Percentiles rank a stretch among this genome's conserved stretches.
phyloP scores from a whole-genome alignment of 176 grass and related monocot genomes.

The Carex parvula region DNA sequence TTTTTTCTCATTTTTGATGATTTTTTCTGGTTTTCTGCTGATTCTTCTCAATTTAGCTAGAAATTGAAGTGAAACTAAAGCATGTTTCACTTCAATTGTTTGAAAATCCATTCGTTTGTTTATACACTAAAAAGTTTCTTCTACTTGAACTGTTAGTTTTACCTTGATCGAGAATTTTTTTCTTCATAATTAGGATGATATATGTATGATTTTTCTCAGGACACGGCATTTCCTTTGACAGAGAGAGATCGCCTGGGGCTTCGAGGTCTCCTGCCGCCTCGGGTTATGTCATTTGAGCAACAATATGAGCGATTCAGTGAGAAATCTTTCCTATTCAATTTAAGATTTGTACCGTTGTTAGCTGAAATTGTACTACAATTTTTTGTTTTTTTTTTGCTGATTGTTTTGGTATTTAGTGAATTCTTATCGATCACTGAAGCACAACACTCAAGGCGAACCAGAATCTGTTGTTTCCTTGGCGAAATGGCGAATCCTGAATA shows the following conservation, averaged over 20 bases:
- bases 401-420: slow-evolving; percentile 55
- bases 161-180: not conserved
- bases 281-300: slow-evolving; percentile 91
- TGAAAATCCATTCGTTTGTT: slow-evolving; percentile 18
- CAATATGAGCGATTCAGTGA: slow-evolving; percentile 98
- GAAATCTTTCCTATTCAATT: not conserved
- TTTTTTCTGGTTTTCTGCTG: not conserved
- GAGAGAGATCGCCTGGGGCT: slow-evolving; percentile 95
- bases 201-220: slow-evolving; percentile 33
- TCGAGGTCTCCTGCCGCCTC: slow-evolving; percentile 89
- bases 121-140: not conserved
- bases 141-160: not conserved
- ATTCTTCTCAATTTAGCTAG: not conserved
- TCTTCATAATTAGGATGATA: not conserved
- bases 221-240: slow-evolving; percentile 91
- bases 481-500: slow-evolving; percentile 99
- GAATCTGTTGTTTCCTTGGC: slow-evolving; percentile 59
- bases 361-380: not conserved
- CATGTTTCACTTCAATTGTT: slow-evolving; percentile 6
- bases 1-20: not conserved
- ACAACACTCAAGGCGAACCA: slow-evolving; percentile 73
- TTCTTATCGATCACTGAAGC: slow-evolving; percentile 75
- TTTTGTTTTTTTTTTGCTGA: not conserved
- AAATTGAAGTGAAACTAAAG: not conserved
- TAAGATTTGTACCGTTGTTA: not conserved